A percentile compares a stretch with the other conserved stretches of the same genome.
phyloP scores from a whole-genome alignment of 441 rosid species.

The Brassica balearica region DNA sequence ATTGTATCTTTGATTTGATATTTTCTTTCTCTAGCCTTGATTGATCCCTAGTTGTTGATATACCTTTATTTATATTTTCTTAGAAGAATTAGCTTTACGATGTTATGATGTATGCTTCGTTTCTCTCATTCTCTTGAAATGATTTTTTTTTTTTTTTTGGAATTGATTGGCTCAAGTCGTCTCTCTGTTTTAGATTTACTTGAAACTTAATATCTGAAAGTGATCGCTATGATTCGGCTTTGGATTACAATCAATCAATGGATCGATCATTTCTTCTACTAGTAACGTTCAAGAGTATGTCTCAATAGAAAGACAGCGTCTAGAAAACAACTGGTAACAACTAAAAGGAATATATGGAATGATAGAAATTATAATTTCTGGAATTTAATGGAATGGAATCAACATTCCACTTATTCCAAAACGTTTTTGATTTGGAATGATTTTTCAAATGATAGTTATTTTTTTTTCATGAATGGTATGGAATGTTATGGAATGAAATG shows the following conservation, averaged over 20 bases:
- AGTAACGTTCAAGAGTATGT: slow-evolving; percentile 6
- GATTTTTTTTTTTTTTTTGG: background rate
- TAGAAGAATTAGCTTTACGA: background rate
- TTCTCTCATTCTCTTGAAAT: background rate
- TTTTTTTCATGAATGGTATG: no score
- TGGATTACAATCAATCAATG: background rate
- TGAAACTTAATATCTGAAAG: background rate
- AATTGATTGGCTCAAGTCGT: slow-evolving; percentile 3
- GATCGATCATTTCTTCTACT: background rate
- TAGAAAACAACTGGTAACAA: background rate
- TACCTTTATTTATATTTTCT: background rate
- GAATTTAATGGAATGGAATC: no score
- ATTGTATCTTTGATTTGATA: slow-evolving; percentile 5
- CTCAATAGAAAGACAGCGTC: slow-evolving; percentile 1
- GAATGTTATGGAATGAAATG: no score
- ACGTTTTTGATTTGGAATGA: no score
- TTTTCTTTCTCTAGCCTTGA: background rate
- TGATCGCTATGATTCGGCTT: background rate
- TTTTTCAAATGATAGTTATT: no score
- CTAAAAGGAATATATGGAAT: no score
- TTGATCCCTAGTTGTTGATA: background rate
- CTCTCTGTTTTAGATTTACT: background rate
- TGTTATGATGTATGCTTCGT: background rate
- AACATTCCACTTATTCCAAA: no score
- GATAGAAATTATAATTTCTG: no score